A percentile compares a stretch with the other conserved stretches of the same genome.
These are phyloP conservation scores for Calonectria pauciramosa DNA, from an alignment of 2,329 filamentous ascomycete genomes.

Conservation along the genomic window DNA sequence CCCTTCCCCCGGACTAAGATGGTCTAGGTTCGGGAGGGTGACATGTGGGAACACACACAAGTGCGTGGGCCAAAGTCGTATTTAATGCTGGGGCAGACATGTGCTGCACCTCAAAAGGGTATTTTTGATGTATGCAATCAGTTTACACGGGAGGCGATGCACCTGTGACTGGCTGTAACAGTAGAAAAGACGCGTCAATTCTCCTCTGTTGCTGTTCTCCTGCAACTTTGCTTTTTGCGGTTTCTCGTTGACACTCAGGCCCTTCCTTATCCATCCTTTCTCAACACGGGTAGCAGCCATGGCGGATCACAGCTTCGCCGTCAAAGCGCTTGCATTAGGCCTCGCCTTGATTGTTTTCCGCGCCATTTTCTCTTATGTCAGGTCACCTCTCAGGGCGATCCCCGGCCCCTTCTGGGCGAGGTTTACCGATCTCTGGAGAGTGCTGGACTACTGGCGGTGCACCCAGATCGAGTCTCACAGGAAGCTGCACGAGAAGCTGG, in stretches of 20 bases:
- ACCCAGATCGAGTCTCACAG: slow-evolving; percentile 12
- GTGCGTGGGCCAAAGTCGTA: slow-evolving; percentile 10
- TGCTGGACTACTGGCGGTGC: slow-evolving; percentile 12
- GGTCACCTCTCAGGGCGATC: slow-evolving; percentile 6
- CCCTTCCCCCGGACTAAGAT: neutral
- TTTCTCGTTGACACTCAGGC: neutral
- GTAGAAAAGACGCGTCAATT: slow-evolving; percentile 10
- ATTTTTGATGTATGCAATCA: neutral
- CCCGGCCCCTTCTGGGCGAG: slow-evolving; percentile 8
- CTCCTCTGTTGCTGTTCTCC: neutral
- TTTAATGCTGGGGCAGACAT: neutral
- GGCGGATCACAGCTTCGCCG: neutral
- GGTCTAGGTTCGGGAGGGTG: neutral
- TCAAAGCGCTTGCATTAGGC: slow-evolving; percentile 10
- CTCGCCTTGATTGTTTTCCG: slow-evolving; percentile 3
- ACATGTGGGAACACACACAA: neutral
- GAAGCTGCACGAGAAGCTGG: slow-evolving; percentile 7
- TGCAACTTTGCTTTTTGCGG: slow-evolving; percentile 2
- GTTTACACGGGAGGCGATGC: neutral
- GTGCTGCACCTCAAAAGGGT: neutral
- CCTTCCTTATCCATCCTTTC: neutral
- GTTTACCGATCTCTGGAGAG: slow-evolving; percentile 12
- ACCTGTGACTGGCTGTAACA: neutral
- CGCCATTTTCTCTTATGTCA: neutral
- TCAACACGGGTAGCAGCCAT: neutral